These are phyloP conservation scores for Wickerhamomyces xylosicus DNA, from an alignment of 805 yeast genomes.

Conservation along the genomic window DNA sequence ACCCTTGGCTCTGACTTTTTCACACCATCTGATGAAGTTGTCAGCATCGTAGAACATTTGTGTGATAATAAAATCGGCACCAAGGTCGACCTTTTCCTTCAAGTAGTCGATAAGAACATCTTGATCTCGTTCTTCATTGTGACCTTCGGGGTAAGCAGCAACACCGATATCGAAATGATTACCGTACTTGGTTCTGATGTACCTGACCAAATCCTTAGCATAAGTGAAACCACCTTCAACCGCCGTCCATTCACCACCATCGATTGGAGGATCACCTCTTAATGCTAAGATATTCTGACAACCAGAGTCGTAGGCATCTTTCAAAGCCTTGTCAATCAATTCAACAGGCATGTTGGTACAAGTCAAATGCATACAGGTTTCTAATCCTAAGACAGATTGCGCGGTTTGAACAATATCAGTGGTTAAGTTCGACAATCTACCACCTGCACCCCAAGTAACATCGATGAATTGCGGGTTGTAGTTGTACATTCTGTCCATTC, in stretches of 20 bases:
- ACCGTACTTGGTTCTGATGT: conserved; percentile 72
- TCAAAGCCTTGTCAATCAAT: conserved; percentile 74
- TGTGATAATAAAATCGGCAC: conserved; percentile 89
- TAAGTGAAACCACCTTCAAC: conserved; percentile 72
- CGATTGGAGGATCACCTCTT: conserved; percentile 91
- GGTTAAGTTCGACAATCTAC: conserved; percentile 71
- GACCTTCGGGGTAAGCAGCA: conserved; percentile 97
- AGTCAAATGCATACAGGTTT: conserved; percentile 96
- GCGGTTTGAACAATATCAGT: conserved; percentile 89
- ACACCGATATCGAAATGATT: conserved; percentile 91
- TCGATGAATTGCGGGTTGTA: conserved; percentile 87
- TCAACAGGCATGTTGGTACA: conserved; percentile 88
- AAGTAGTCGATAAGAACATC: conserved; percentile 47
- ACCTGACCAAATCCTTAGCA: conserved; percentile 76
- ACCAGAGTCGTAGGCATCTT: conserved; percentile 80
- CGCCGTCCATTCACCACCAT: conserved; percentile 33
- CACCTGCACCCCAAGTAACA: conserved; percentile 99
- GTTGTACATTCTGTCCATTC: conserved; percentile 96
- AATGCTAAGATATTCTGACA: conserved; percentile 92
- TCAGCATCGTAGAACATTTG: conserved; percentile 97
- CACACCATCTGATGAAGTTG: conserved; percentile 75
- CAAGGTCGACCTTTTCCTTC: conserved; percentile 86
- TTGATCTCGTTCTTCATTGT: conserved; percentile 64
- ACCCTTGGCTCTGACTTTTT: conserved; percentile 56
- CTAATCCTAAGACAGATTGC: conserved; percentile 82